These are phyloP conservation scores for Rostrohypoxylon terebratum DNA, from an alignment of 495 filamentous ascomycete genomes.

Conservation along the genomic window DNA sequence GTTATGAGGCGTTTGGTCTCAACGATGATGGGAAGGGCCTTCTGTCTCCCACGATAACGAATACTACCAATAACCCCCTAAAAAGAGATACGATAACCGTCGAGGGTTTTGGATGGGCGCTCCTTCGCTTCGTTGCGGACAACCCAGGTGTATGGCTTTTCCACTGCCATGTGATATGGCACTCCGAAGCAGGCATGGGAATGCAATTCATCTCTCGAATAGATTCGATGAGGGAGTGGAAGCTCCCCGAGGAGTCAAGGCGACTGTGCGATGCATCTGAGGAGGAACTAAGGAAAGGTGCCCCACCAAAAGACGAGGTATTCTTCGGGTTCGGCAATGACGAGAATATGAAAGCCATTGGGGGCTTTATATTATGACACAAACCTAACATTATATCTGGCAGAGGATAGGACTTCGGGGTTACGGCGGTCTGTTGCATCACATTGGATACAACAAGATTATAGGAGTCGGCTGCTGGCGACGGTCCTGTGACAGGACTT, in stretches of 20 bases:
- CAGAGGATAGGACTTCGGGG: background rate
- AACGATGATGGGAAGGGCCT: constrained; percentile 43
- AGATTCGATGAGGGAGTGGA: constrained; percentile 58
- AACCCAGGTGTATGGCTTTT: constrained; percentile 66
- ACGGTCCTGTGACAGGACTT: constrained; percentile 12
- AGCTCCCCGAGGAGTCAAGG: constrained; percentile 58
- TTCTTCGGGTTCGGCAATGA: constrained; percentile 44
- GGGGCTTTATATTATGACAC: background rate
- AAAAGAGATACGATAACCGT: constrained; percentile 57
- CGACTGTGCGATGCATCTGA: constrained; percentile 52
- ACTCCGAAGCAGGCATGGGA: constrained; percentile 67
- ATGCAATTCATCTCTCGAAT: constrained; percentile 68
- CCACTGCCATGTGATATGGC: constrained; percentile 70
- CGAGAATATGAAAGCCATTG: constrained; percentile 1
- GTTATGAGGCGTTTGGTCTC: constrained; percentile 49
- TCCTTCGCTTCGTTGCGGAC: constrained; percentile 60
- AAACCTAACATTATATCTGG: background rate
- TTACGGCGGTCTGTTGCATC: background rate
- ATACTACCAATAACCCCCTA: constrained; percentile 42
- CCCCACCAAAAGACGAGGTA: constrained; percentile 58
- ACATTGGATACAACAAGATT: background rate
- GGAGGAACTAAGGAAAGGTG: constrained; percentile 58
- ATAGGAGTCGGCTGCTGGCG: background rate
- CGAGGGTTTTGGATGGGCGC: constrained; percentile 55
- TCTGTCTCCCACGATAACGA: constrained; percentile 27